phyloP scores from a whole-genome alignment of 805 yeast genomes.

The Sungouiozyma intestinalis region DNA sequence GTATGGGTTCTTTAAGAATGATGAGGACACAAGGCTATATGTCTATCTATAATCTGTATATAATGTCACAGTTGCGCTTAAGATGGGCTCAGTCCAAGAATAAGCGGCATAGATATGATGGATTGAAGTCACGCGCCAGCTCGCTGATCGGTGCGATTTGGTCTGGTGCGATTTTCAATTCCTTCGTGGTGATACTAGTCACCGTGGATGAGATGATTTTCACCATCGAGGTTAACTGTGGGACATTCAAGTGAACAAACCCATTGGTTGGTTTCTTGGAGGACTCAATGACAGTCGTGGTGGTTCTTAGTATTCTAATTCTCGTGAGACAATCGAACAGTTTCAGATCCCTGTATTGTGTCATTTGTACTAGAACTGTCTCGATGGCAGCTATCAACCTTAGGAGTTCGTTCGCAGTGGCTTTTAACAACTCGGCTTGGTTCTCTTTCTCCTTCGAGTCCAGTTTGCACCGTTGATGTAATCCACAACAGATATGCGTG shows the following conservation, averaged over 20 bases:
- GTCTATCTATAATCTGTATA: no score
- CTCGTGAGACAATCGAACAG: background rate
- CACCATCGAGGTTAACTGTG: background rate
- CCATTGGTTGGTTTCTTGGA: background rate
- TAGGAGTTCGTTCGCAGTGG: background rate
- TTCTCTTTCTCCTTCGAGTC: background rate
- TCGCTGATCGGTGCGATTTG: background rate
- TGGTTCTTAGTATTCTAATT: background rate
- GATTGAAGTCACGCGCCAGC: background rate
- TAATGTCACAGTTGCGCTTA: no score
- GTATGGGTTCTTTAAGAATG: no score
- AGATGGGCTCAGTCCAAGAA: background rate
- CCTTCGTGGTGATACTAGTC: background rate
- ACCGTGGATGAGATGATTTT: background rate
- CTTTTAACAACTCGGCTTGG: background rate
- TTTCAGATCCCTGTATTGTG: background rate
- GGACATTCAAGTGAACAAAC: background rate
- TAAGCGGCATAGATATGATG: background rate
- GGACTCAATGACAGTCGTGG: background rate
- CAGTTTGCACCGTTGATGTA: background rate
- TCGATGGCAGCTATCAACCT: background rate
- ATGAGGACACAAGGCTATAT: no score
- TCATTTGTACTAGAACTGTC: background rate
- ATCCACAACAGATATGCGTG: background rate
- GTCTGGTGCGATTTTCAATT: background rate